Evolutionary conservation across 371 early-diverging fungal genomes (phyloP).

Genomic region (Sporodiniella umbellata): DNA sequence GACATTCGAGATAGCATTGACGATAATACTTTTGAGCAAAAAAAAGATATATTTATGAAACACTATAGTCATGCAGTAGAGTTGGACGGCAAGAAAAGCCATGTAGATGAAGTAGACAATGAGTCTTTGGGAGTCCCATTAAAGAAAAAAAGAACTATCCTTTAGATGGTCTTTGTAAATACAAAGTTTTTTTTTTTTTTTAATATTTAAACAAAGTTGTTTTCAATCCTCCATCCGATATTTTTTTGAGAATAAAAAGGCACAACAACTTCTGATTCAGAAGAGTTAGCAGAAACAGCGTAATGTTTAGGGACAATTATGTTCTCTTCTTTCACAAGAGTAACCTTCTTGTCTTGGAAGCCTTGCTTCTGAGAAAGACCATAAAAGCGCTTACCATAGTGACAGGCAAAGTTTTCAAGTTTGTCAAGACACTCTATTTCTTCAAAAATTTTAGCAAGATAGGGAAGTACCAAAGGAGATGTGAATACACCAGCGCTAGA

Average conservation of each 20-base stretch:
- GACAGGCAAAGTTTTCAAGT: conserved; percentile 80
- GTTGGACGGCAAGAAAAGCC: conserved; percentile 25
- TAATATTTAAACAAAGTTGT: conserved; percentile 32
- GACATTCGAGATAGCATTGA: conserved; percentile 60
- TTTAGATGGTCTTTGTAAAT: conserved; percentile 19
- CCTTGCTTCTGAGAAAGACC: conserved; percentile 55
- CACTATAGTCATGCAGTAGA: conserved; percentile 35
- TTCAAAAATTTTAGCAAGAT: conserved; percentile 87
- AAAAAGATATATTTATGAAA: conserved; percentile 42
- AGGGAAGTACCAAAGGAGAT: conserved; percentile 78
- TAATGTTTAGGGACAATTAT: conserved; percentile 58
- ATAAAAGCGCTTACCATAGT: conserved; percentile 85
- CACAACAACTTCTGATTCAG: conserved; percentile 68
- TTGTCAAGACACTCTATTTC: conserved; percentile 79
- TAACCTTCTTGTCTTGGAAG: conserved; percentile 49
- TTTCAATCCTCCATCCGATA: conserved; percentile 67
- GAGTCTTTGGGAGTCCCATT: conserved; percentile 38
- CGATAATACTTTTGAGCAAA: conserved; percentile 46
- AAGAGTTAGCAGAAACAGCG: conserved; percentile 42
- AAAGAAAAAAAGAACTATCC: conserved; percentile 40
- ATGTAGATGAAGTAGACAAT: conserved; percentile 38
- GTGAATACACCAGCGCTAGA: conserved; percentile 94
- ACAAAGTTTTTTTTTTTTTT: conserved; percentile 6
- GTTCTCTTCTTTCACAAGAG: conserved; percentile 48
- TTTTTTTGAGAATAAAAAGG: conserved; percentile 84